Conservation (phyloP, 2,329 filamentous ascomycete genomes). For the Cryphonectria naterciae region DNA sequence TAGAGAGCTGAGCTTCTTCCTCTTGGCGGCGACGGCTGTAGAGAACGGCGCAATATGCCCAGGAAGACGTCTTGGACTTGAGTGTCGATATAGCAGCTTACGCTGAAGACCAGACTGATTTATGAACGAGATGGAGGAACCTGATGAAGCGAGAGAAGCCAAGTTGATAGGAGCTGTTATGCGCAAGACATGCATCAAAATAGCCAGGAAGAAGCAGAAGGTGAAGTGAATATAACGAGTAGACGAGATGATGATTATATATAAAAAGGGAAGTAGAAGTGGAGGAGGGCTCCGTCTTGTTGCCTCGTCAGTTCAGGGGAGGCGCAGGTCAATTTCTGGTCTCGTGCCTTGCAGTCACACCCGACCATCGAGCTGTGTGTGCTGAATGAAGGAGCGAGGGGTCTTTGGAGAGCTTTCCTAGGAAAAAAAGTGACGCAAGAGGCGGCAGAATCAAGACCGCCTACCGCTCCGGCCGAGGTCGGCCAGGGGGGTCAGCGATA, state of each 20-base stretch:
- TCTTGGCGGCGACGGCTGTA: background rate
- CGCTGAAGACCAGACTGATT: too few relatives aligned
- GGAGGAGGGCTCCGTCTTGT: background rate
- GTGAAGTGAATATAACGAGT: conserved; percentile 5
- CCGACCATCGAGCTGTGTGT: background rate
- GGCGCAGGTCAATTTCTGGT: background rate
- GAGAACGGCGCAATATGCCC: background rate
- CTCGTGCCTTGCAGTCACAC: conserved; percentile 24
- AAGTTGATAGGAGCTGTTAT: conserved; percentile 14
- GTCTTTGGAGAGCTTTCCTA: background rate
- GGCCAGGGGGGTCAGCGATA: background rate
- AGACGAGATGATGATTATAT: conserved; percentile 6
- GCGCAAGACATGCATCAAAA: conserved; percentile 20
- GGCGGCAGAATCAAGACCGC: conserved; percentile 25
- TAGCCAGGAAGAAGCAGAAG: background rate
- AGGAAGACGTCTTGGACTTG: background rate
- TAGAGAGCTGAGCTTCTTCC: background rate
- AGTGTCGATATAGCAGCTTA: background rate
- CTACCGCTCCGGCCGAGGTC: conserved; percentile 8
- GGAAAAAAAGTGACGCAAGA: conserved; percentile 25
- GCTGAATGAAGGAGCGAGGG: background rate
- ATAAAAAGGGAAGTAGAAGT: background rate
- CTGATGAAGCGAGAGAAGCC: conserved; percentile 5
- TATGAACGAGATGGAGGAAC: background rate
- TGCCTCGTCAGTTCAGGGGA: background rate